Base-by-base conservation (phyloP, 1,139 yeast genomes). In the Candida sp. region DNA sequence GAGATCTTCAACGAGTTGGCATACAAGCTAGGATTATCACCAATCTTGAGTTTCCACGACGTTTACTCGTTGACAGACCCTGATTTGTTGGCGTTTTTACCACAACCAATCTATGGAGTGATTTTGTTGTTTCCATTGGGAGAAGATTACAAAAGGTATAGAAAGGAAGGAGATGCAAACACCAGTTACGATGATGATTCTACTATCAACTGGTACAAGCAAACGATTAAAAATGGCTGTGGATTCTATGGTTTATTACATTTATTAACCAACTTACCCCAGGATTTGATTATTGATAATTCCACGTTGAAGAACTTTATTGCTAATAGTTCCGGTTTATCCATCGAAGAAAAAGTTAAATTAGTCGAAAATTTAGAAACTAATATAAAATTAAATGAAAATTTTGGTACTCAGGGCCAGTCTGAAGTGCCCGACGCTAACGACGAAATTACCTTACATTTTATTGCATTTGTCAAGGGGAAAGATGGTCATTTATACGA, bases 191-290 rank as follows among this genome's bases (percentile, higher is more conserved):
- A 30, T n/a, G 33, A 30, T n/a, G 33, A 30, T 12, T 38, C 36
- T 29, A 39, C 58, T 4, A 66, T 79, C 8, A 56, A 70, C 23
- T 91, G 97, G 97, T 82, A 81, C 55, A 81, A 80, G 49, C 99
- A 93, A 56, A 83, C 93, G 1, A 82, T 93, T 33, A 81, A 81
- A 48, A 93, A 93, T 61, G 96, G 96, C 0, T 93, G 99, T 66
- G 99, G 99, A 4, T 77, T 95, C 39, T 89, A 87, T 64, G 99
- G 96, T 0, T 65, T 93, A 40, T 66, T 93, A 27, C 98, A 93
- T 56, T 73, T 87, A 0, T 64, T 89, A 34, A 65, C 83, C 25
- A 93, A 93, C 58, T 67, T 86, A 43, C 79, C 82, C 1, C 51
- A 56, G 2, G 81, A 75, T 30, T 63, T 63, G 47, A 72, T 62